Evolutionary conservation across 768 basidiomycete species (phyloP), one percentile per base, ranked within the genome.

Genomic region (Galerina sulciceps): DNA sequence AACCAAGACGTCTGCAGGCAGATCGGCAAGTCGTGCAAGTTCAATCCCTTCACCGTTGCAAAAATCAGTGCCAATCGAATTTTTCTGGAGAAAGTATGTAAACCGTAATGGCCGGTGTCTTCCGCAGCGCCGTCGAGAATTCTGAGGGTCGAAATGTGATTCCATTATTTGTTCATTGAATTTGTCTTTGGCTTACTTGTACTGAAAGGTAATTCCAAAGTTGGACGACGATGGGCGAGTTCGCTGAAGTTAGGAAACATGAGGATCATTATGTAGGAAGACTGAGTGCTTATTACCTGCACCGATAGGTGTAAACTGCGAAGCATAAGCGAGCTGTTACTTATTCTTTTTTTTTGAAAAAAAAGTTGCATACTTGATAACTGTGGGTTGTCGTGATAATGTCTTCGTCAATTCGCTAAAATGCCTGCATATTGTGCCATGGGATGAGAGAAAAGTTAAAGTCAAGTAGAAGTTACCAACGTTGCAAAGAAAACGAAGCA

Each of bases 401-500:
- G 93, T 92, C 18, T 79, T 84, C 1, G 87, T 81, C 4, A 99
- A 79, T 65, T 97, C 94, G 48, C 80, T 77, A 67, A 94, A 96
- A 70, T 96, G 91, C 2, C 90, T 91, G 63, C 14, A 53, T 11
- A 45, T 9, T 40, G 22, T 54, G 10, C 34, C 34, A 22, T 20
- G 18, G 17, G n/a, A 31, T 41, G n/a, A 35, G 23, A 66, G 61
- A 44, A 13, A 22, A n/a, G 23, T 10, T 9, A 5, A 5, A 20
- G 18, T 44, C 55, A 13, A 11, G 44, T 26, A n/a, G 53, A 46
- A 22, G 9, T 9, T 5, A 65, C 81, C 62, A 65, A 96, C 84
- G 96, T 99, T 6, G 93, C 89, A 69, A 99, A 99, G 72, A 98
- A 91, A 1, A 91, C 90, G 64, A 91, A 93, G 10, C 87, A 79